A percentile compares a stretch with the other conserved stretches of the same genome.
phyloP scores from a whole-genome alignment of 2,329 filamentous ascomycete genomes.

The Phialocephala subalpina region DNA sequence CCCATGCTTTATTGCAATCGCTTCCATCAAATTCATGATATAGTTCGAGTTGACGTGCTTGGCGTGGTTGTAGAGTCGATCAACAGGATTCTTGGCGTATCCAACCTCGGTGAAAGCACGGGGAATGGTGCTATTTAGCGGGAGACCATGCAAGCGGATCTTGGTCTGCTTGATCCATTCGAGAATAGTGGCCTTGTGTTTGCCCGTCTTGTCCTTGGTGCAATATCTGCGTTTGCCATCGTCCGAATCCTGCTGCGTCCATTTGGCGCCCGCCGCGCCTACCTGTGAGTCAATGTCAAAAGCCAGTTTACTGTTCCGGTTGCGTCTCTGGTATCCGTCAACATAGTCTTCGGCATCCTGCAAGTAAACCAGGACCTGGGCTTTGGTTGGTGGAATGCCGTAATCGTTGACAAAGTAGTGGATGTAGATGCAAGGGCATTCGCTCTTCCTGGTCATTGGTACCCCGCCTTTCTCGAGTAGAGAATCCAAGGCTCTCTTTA shows the following conservation, averaged over 20 bases:
- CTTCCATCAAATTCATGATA: not conserved
- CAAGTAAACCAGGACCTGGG: not conserved
- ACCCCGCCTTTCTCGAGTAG: not conserved
- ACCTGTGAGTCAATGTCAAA: not conserved
- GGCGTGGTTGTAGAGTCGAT: not conserved
- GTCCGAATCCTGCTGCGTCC: not conserved
- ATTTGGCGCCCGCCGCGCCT: too few species aligned
- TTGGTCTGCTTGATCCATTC: not conserved
- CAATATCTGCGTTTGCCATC: not conserved
- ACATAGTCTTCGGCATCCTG: not conserved
- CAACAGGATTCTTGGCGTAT: conserved; percentile 1
- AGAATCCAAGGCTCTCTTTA: not conserved
- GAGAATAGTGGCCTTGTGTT: not conserved
- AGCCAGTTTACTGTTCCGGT: not conserved
- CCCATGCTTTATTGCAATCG: not conserved
- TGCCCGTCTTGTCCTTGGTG: not conserved
- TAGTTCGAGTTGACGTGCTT: not conserved
- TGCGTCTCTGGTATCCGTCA: not conserved
- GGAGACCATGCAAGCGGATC: not conserved
- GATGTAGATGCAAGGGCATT: not conserved
- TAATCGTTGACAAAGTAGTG: not conserved
- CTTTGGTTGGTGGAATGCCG: not conserved
- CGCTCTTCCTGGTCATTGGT: not conserved
- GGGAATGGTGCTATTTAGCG: not conserved
- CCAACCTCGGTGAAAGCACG: not conserved